A percentile compares a stretch with the other conserved stretches of the same genome.
phyloP scores from a whole-genome alignment of 371 early-diverging fungal species.

The Chytridiales sp. region DNA sequence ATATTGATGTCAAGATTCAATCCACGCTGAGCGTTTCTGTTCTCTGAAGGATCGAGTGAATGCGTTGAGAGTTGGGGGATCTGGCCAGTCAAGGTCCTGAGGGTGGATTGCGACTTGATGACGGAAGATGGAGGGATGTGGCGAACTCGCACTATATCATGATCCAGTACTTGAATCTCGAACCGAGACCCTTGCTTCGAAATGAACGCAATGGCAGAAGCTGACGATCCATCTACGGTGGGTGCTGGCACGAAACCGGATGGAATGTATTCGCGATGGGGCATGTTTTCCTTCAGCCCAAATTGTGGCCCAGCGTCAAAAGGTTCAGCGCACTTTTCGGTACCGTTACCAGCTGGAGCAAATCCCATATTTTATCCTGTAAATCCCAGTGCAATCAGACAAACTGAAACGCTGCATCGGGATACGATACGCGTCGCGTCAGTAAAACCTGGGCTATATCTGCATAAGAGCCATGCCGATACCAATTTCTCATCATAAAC shows the following conservation, averaged over 20 bases:
- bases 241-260: too few relatives aligned
- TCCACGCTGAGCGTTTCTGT: neutral
- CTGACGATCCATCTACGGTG: neutral
- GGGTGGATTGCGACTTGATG: neutral
- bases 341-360: too few relatives aligned
- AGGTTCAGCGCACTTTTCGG: too few relatives aligned
- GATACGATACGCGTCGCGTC: too few relatives aligned
- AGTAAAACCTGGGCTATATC: too few relatives aligned
- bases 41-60: neutral
- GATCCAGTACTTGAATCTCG: slow-evolving; percentile 21
- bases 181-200: slow-evolving; percentile 20
- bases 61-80: neutral
- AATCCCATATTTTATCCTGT: too few relatives aligned
- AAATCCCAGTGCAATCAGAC: too few relatives aligned
- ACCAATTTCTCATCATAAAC: too few relatives aligned
- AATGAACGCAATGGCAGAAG: slow-evolving; percentile 5
- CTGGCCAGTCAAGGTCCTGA: neutral
- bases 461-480: too few relatives aligned
- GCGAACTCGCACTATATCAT: slow-evolving; percentile 17
- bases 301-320: too few relatives aligned
- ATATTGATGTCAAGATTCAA: neutral
- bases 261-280: slow-evolving; percentile 13
- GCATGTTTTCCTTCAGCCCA: too few relatives aligned
- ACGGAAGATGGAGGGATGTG: slow-evolving; percentile 17
- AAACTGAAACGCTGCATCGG: too few relatives aligned